phyloP scores from a whole-genome alignment of 2,329 filamentous ascomycete genomes.

The Thielaviopsis populi region DNA sequence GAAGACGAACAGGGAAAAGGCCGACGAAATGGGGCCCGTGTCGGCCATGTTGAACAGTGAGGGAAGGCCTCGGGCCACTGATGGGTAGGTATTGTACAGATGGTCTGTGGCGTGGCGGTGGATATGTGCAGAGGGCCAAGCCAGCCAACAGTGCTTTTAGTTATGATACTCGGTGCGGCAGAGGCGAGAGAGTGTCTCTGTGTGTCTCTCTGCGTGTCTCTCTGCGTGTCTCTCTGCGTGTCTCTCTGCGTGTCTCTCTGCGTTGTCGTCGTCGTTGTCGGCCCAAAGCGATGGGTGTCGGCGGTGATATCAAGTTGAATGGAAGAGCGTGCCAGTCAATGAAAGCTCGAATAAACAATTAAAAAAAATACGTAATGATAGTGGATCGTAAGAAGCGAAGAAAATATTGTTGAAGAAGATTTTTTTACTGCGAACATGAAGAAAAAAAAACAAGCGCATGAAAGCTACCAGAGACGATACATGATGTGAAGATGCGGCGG shows the following conservation, averaged over 20 bases:
- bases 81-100: not conserved
- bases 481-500: conserved; percentile 4
- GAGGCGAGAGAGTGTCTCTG: too few relatives aligned
- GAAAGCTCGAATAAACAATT: conserved; percentile 26
- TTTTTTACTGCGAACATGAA: conserved; percentile 14
- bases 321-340: conserved; percentile 32
- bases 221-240: not conserved
- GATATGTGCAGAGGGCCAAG: not conserved
- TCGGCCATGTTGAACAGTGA: conserved; percentile 9
- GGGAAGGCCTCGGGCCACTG: not conserved
- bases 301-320: conserved; percentile 24
- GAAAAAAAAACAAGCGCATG: conserved; percentile 13
- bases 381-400: conserved; percentile 13
- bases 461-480: conserved; percentile 15
- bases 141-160: not conserved
- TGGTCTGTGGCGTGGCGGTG: not conserved
- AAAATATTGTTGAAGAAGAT: conserved; percentile 15
- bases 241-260: not conserved
- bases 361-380: conserved; percentile 18
- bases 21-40: conserved; percentile 9
- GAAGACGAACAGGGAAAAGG: conserved; percentile 18
- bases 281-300: conserved; percentile 16
- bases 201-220: too few relatives aligned
- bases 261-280: conserved; percentile 3
- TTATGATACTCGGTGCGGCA: too few relatives aligned